phyloP scores from a whole-genome alignment of 2,329 filamentous ascomycete genomes.

The Apiospora marii region DNA sequence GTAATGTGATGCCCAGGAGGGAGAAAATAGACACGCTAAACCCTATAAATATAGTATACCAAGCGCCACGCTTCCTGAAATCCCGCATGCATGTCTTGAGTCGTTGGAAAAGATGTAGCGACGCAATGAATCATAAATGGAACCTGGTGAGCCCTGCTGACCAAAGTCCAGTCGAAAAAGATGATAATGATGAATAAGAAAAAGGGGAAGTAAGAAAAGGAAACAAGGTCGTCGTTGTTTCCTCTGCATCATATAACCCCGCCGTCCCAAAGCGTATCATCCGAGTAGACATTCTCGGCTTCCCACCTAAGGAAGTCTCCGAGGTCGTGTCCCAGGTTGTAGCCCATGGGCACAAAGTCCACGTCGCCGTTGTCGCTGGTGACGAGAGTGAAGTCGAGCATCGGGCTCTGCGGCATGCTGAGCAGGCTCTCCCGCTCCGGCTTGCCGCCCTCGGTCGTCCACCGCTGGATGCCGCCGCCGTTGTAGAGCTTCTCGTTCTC shows the following conservation, averaged over 20 bases:
- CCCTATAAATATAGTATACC: background rate
- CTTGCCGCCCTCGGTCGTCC: constrained; percentile 45
- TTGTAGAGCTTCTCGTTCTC: constrained; percentile 32
- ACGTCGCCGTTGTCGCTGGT: constrained; percentile 48
- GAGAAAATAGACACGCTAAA: constrained; percentile 2
- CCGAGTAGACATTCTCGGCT: constrained; percentile 55
- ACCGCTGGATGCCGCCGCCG: constrained; percentile 34
- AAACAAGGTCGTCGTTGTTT: background rate
- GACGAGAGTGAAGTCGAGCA: constrained; percentile 55
- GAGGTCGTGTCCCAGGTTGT: constrained; percentile 66
- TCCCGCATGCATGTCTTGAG: background rate
- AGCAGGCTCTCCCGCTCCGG: constrained; percentile 44
- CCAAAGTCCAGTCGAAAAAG: constrained; percentile 1
- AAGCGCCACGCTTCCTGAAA: constrained; percentile 20
- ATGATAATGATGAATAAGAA: background rate
- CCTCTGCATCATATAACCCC: constrained; percentile 25
- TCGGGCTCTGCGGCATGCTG: constrained; percentile 60
- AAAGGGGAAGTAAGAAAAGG: background rate
- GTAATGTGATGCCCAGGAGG: background rate
- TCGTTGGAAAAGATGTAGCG: background rate
- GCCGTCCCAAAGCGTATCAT: constrained; percentile 22
- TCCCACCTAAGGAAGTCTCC: constrained; percentile 68
- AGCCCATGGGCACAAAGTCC: constrained; percentile 64
- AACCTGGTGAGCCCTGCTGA: constrained; percentile 11
- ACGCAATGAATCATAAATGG: background rate